A percentile compares a stretch with the other conserved stretches of the same genome.
These are phyloP conservation scores for Houttuynia cordata DNA, from an alignment of 164 flowering plant genomes.

Conservation along the genomic window DNA sequence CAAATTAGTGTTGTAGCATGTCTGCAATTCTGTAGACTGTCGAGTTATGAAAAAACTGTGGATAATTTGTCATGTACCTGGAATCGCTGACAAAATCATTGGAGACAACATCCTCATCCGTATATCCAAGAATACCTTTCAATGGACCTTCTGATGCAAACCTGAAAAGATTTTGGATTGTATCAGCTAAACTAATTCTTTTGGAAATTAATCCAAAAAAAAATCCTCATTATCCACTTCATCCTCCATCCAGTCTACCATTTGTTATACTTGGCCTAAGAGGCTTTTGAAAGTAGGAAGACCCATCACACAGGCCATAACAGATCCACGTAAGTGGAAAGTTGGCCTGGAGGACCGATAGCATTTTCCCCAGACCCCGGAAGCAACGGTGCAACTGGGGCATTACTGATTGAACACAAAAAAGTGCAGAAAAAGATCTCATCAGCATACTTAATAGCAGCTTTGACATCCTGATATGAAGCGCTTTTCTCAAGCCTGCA, in stretches of 20 bases:
- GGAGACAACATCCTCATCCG: slow-evolving; percentile 96
- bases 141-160: slow-evolving; percentile 79
- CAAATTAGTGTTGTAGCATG: background rate
- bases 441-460: slow-evolving; percentile 65
- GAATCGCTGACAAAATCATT: slow-evolving; percentile 92
- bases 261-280: no score
- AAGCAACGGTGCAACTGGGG: no score
- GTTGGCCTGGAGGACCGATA: no score
- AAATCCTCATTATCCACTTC: no score
- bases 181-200: background rate
- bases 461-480: slow-evolving; percentile 88
- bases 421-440: background rate
- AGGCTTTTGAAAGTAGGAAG: no score
- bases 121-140: slow-evolving; percentile 90
- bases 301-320: no score
- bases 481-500: slow-evolving; percentile 85
- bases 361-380: no score
- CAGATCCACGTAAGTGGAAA: no score
- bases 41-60: background rate
- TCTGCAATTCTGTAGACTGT: background rate
- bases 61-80: slow-evolving; percentile 32
- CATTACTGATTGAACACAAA: no score
- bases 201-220: no score
- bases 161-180: slow-evolving; percentile 21
- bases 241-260: no score